Evolutionary conservation across 805 yeast genomes (phyloP), one percentile per base, ranked within the genome.

Genomic region (Barnettozyma vustinii): DNA sequence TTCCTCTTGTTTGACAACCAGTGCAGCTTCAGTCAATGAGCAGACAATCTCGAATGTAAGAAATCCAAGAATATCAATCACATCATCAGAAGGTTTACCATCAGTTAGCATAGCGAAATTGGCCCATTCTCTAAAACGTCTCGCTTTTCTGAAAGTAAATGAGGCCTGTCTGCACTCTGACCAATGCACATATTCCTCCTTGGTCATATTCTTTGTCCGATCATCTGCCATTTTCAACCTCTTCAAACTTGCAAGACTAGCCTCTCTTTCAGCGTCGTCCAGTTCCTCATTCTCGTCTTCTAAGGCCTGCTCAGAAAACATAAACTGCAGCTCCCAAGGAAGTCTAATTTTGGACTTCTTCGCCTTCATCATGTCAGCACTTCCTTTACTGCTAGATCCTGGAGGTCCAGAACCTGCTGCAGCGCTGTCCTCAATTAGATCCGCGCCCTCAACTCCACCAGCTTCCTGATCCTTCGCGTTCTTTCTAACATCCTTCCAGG

Each of bases 181-280:
- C 97, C 98, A 94, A 64, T 94, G 99, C 16, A 91, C 99, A 61
- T 94, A 94, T 63, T 94, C 99, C 59, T 94, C 97, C 61, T 83
- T 85, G 1, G 99, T 94, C 99, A 94, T 94, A 56, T 84, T 78
- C 55, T 75, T 80, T 0, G 99, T 94, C 53, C 99, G 75, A 45
- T 94, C 97, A 67, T 94, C 99, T 4, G 97, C 97, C 66, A 80
- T 83, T 60, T 90, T 89, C 56, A 94, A 75, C 50, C 97, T 73
- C 64, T 90, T 89, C 65, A 89, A 69, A n/a, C 96, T 88, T 0
- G 96, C 94, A 26, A 84, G 66, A 32, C 89, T 84, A 5, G 96
- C 97, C 44, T 91, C 96, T 54, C 84, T 78, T 61, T 91, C 97
- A 46, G 85, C 96, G 39, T 88, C 97, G 58, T 91, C 97, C 9